Evolutionary conservation across 179 eudicot species (phyloP), one percentile per base, ranked within the genome.

Genomic region (Amaranthus tricolor): DNA sequence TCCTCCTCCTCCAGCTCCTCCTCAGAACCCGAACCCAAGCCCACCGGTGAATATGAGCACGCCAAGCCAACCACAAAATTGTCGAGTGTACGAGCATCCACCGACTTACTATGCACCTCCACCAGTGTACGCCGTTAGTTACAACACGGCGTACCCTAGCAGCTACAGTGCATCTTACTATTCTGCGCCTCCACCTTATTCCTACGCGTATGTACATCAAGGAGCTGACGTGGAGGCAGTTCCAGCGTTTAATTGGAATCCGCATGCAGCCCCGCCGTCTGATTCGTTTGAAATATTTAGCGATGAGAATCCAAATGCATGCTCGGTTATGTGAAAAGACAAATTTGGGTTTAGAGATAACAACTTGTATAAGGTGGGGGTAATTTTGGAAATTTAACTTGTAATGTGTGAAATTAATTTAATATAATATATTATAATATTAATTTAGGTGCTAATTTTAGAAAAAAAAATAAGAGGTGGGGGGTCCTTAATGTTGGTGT

Each of bases 251-350:
- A 86, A 81, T 81, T 64, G 73, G 70, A 79, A 78, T 20, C 21
- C 73, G 65, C 52, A 73, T 12, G 69, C 80, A 5, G 62, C 56
- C n/a, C 90, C 78, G 75, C 88, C 89, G 76, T 71, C 83, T 65
- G 90, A 90, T 84, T 77, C 96, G 59, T 85, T 90, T 58, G 96
- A 92, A 84, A 68, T 92, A 49, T 92, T 92, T 76, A 92, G 96
- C 59, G 97, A 92, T 70, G 96, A 92, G 49, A 90, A 92, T 66
- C 96, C 97, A 0, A 90, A 92, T 83, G 96, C 91, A 6, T 92
- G 97, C 77, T 83, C 81, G 1, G 51, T 89, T 62, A 86, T 85
- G 90, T 90, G 74, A 89, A 9, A 48, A 24, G 53, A 49, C 6
- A 4, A 10, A 14, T 19, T 48, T 6, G 44, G 43, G 9, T 47